These are phyloP conservation scores for Colletotrichum salicis DNA, from an alignment of 2,329 filamentous ascomycete genomes.

Conservation along the genomic window DNA sequence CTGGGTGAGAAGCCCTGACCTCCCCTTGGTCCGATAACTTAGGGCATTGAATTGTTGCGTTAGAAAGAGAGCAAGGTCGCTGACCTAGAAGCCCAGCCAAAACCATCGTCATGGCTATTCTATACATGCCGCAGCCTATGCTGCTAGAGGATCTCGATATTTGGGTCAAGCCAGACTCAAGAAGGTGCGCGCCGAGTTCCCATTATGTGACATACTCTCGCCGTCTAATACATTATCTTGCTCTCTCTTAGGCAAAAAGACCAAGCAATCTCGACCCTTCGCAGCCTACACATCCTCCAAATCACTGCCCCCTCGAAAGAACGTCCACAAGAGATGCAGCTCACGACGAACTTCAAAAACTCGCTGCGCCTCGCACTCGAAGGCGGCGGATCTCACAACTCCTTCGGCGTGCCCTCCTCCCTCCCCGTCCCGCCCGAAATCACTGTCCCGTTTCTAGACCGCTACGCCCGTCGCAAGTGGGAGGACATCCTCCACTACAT, in stretches of 20 bases:
- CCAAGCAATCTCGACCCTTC: slow-evolving; percentile 82
- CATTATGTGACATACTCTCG: not conserved
- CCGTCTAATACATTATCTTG: not conserved
- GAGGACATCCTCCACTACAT: slow-evolving; percentile 97
- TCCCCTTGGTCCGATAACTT: not conserved
- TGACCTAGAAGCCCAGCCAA: slow-evolving; percentile 71
- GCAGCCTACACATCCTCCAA: slow-evolving; percentile 85
- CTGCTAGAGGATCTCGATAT: slow-evolving; percentile 82
- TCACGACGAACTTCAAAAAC: slow-evolving; percentile 83
- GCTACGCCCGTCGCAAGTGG: slow-evolving; percentile 89
- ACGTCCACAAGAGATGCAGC: slow-evolving; percentile 75
- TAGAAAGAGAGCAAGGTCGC: slow-evolving; percentile 7
- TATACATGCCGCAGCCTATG: slow-evolving; percentile 88
- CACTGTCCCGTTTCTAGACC: slow-evolving; percentile 79
- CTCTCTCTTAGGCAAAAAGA: slow-evolving; percentile 74
- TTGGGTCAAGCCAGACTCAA: slow-evolving; percentile 79
- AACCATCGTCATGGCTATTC: slow-evolving; percentile 92
- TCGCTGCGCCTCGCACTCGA: slow-evolving; percentile 89
- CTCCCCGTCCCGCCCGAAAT: slow-evolving; percentile 71
- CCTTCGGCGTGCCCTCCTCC: slow-evolving; percentile 87
- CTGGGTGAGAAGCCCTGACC: slow-evolving; percentile 67
- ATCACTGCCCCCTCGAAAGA: slow-evolving; percentile 71
- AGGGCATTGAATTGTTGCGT: not conserved
- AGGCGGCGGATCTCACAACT: slow-evolving; percentile 84
- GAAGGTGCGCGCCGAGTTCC: slow-evolving; percentile 44